Percentiles rank a stretch among this genome's conserved stretches.
These are phyloP conservation scores for Talaromyces sp. DNA, from an alignment of 2,329 filamentous ascomycete genomes.

Conservation along the genomic window DNA sequence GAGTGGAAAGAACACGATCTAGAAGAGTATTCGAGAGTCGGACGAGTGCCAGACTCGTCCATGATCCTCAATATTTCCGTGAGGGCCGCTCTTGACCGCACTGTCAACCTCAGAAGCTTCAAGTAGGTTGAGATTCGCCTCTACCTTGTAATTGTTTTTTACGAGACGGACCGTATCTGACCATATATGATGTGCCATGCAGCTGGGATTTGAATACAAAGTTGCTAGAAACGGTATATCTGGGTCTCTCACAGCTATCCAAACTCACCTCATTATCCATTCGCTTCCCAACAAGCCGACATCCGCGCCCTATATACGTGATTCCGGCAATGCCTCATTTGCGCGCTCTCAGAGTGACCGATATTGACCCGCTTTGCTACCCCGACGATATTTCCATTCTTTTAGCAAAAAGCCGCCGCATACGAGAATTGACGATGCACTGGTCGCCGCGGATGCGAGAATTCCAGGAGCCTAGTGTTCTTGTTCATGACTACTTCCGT, in stretches of 20 bases:
- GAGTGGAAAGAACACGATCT: slow-evolving; percentile 55
- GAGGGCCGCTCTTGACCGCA: slow-evolving; percentile 56
- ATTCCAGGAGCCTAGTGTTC: slow-evolving; percentile 54
- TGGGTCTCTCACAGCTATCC: slow-evolving; percentile 48
- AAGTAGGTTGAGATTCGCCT: slow-evolving; percentile 26
- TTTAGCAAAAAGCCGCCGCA: slow-evolving; percentile 49
- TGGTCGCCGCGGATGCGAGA: slow-evolving; percentile 60
- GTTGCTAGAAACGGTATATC: slow-evolving; percentile 55
- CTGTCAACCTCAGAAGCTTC: slow-evolving; percentile 52
- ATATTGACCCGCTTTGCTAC: slow-evolving; percentile 62
- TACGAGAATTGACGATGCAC: slow-evolving; percentile 54
- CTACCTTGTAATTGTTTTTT: slow-evolving; percentile 11
- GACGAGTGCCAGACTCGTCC: slow-evolving; percentile 58
- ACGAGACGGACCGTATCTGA: not conserved
- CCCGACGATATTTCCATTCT: slow-evolving; percentile 59
- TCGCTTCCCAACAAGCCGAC: slow-evolving; percentile 52
- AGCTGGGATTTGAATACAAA: slow-evolving; percentile 61
- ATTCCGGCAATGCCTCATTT: slow-evolving; percentile 56
- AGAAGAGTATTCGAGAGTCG: slow-evolving; percentile 54
- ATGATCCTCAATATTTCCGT: slow-evolving; percentile 61
- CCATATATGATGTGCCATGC: not conserved
- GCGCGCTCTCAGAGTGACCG: slow-evolving; percentile 49
- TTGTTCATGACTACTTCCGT: slow-evolving; percentile 53
- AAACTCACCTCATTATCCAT: slow-evolving; percentile 52
- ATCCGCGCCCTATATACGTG: slow-evolving; percentile 53